Percentiles rank a stretch among this genome's conserved stretches.
These are phyloP conservation scores for Gaertneriomyces sp. DNA, from an alignment of 192 early-diverging fungal species.

Conservation along the genomic window DNA sequence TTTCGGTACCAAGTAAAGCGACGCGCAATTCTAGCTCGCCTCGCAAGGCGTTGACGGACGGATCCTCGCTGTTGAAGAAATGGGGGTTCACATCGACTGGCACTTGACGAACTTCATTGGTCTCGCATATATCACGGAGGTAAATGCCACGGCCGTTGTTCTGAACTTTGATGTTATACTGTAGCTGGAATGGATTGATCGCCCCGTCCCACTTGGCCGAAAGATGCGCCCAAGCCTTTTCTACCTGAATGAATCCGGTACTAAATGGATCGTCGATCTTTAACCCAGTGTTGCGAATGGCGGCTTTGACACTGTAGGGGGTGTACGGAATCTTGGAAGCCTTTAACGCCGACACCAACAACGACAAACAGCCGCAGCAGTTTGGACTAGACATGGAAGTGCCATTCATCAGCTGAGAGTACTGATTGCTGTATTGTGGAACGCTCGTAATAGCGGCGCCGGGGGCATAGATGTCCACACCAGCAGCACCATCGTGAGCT, in stretches of 20 bases:
- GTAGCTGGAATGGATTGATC: conserved; percentile 52
- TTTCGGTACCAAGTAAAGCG: conserved; percentile 59
- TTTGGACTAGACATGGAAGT: conserved; percentile 95
- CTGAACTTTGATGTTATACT: conserved; percentile 48
- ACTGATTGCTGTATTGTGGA: conserved; percentile 72
- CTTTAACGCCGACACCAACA: conserved; percentile 85
- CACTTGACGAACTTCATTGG: conserved; percentile 55
- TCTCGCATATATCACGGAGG: conserved; percentile 73
- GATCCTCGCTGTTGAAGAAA: conserved; percentile 63
- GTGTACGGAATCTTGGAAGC: conserved; percentile 61
- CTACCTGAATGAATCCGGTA: conserved; percentile 83
- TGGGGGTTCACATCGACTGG: conserved; percentile 53
- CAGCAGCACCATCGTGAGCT: conserved; percentile 75
- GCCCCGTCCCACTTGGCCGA: neutral
- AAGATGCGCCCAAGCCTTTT: conserved; percentile 80
- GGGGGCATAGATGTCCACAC: conserved; percentile 58
- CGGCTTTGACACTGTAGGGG: conserved; percentile 79
- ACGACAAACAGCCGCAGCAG: conserved; percentile 78
- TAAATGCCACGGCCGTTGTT: conserved; percentile 78
- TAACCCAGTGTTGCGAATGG: conserved; percentile 71
- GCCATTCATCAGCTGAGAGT: conserved; percentile 80
- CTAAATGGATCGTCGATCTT: conserved; percentile 73
- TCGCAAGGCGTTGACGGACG: conserved; percentile 52
- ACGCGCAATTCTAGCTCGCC: conserved; percentile 78
- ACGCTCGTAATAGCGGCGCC: conserved; percentile 90